These are phyloP conservation scores for Conidiobolus incongruus DNA, from an alignment of 371 early-diverging fungal genomes.

Conservation along the genomic window DNA sequence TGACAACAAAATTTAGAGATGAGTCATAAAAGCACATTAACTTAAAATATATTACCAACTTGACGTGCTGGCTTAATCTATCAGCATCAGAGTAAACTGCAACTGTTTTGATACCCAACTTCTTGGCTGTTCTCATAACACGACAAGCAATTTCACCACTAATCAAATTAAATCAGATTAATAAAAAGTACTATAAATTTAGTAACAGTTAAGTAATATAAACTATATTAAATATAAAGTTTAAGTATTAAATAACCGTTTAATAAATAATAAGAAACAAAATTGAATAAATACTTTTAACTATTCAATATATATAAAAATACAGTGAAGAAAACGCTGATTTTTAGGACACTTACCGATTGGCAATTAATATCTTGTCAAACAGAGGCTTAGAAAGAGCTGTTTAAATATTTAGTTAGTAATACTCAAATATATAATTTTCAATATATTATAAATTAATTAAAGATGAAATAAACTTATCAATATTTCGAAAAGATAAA, in stretches of 20 bases:
- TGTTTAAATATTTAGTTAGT: no score
- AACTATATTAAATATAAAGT: slow-evolving; percentile 57
- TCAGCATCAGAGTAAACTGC: slow-evolving; percentile 92
- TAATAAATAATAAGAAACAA: no score
- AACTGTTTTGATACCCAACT: slow-evolving; percentile 85
- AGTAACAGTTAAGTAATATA: slow-evolving; percentile 53
- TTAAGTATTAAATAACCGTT: slow-evolving; percentile 6
- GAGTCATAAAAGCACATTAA: not conserved
- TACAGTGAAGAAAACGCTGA: not conserved
- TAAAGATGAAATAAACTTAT: no score
- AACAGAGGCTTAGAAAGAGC: slow-evolving; percentile 29
- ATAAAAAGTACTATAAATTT: not conserved
- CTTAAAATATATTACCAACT: slow-evolving; percentile 21
- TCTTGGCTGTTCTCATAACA: slow-evolving; percentile 63
- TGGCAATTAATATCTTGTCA: slow-evolving; percentile 71
- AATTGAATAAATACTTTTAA: not conserved
- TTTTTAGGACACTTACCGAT: slow-evolving; percentile 20
- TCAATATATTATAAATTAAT: no score
- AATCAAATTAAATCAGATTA: not conserved
- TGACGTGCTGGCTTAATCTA: slow-evolving; percentile 51
- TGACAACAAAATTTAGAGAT: not conserved
- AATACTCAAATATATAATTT: no score
- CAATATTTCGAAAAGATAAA: no score
- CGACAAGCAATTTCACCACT: slow-evolving; percentile 81
- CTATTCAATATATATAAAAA: not conserved